Evolutionary conservation across 192 early-diverging fungal genomes (phyloP), one percentile per base, ranked within the genome.

Genomic region (Coemansia sp.): DNA sequence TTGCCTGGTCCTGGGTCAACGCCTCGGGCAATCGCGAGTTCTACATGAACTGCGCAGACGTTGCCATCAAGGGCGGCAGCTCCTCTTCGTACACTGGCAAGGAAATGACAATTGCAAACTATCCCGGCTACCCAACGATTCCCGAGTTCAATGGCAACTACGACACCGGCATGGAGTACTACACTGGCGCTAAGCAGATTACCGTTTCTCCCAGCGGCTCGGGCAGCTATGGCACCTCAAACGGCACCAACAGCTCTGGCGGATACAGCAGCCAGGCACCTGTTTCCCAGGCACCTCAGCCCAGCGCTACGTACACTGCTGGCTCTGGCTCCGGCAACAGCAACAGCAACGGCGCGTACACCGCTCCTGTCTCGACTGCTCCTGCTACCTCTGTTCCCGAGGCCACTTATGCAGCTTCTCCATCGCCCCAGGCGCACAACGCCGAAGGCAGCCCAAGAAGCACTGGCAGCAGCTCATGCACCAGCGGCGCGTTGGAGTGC

Each of bases 1-100:
- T 89, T 60, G 73, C 79, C 32, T 88, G 85, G 87, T 68, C 87
- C 25, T 89, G 87, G 87, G 82, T 87, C 75, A 89, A 89, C 48
- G 83, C 84, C 4, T 57, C 75, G 34, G 88, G 85, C 17, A 86
- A 89, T 56, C 83, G 88, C 64, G 75, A 77, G 61, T 71, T 77
- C 42, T 77, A 77, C 50, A 63, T 63, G 61, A 71, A 67, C 66
- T 68, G 86, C 76, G 76, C 65, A 0, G 63, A 73, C 5, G 71
- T 78, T 0, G 48, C 42, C 7, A 78, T 78, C 55, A 66, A 51
- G 32, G 71, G 75, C 17, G 52, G 65, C 0, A 45, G 38, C 6
- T 73, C 76, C 12, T 49, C 30, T 4, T 79, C 76, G 22, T 79
- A 67, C 56, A 67, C 76, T 0, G 76, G 71, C 50, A 69, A 72